Evolutionary conservation across 495 filamentous ascomycete species (phyloP).

Genomic region (Terfezia claveryi): DNA sequence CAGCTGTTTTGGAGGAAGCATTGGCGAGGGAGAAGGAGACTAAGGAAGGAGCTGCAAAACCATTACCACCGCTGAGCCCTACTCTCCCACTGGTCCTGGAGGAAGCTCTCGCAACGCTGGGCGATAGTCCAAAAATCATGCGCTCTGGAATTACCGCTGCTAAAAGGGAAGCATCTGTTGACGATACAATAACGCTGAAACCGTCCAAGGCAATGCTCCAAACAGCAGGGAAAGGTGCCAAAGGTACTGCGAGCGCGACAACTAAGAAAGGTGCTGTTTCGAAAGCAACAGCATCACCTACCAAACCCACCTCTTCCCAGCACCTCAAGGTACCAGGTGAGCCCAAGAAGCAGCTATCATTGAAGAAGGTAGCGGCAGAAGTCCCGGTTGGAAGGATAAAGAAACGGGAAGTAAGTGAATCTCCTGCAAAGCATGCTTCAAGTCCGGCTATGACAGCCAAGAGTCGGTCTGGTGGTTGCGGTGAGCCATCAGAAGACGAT

Average conservation of each 20-base stretch:
- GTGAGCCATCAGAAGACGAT: neutral
- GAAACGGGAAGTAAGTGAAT: slow-evolving; percentile 16
- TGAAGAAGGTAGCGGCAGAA: slow-evolving; percentile 12
- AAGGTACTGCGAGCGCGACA: slow-evolving; percentile 4
- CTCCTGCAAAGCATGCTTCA: slow-evolving; percentile 6
- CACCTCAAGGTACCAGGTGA: slow-evolving; percentile 6
- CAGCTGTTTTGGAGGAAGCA: slow-evolving; percentile 15
- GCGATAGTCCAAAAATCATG: slow-evolving; percentile 8
- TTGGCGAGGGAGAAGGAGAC: slow-evolving; percentile 9
- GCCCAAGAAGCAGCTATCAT: slow-evolving; percentile 11
- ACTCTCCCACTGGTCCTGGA: neutral
- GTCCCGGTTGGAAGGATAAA: slow-evolving; percentile 1
- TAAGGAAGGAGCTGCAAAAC: slow-evolving; percentile 10
- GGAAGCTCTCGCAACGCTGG: slow-evolving; percentile 5
- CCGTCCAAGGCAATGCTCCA: neutral
- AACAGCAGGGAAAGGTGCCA: no score
- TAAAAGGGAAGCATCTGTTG: neutral
- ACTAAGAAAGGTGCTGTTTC: slow-evolving; percentile 15
- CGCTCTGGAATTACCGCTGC: slow-evolving; percentile 4
- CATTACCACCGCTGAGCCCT: slow-evolving; percentile 8
- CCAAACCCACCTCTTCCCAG: slow-evolving; percentile 1
- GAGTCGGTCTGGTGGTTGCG: slow-evolving; percentile 3
- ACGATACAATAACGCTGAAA: neutral
- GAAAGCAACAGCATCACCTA: slow-evolving; percentile 10
- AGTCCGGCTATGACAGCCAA: slow-evolving; percentile 10